Percentiles rank a stretch among this genome's conserved stretches.
Evolutionary conservation across 2,329 filamentous ascomycete genomes (phyloP).

Genomic region (Diaporthe caulivora): DNA sequence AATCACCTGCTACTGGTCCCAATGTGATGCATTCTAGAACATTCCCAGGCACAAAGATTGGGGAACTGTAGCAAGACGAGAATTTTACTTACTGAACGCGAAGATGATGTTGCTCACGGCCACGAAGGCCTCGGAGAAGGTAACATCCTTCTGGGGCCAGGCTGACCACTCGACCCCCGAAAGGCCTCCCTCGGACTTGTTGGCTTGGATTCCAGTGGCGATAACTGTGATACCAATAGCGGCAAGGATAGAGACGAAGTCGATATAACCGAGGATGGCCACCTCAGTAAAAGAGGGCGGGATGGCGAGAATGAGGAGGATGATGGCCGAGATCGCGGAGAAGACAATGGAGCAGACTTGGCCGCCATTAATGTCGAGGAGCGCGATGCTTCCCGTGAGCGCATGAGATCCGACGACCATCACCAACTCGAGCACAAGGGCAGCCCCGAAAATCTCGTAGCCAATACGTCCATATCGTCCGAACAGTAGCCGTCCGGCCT

Average conservation of each 20-base stretch:
- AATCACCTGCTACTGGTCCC: too few relatives aligned
- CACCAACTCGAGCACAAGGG: conserved; percentile 73
- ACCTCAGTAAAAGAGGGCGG: conserved; percentile 63
- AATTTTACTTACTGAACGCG: too few relatives aligned
- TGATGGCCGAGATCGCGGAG: conserved; percentile 59
- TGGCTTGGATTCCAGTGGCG: conserved; percentile 65
- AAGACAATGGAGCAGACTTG: conserved; percentile 61
- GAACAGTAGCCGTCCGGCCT: conserved; percentile 73
- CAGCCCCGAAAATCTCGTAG: conserved; percentile 71
- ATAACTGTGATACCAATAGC: conserved; percentile 77
- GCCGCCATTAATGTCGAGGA: conserved; percentile 73
- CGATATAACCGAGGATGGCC: conserved; percentile 63
- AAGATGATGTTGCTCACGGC: conserved; percentile 78
- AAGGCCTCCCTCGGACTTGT: conserved; percentile 43
- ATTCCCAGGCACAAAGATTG: too few relatives aligned
- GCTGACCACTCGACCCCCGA: conserved; percentile 54
- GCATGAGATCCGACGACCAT: conserved; percentile 81
- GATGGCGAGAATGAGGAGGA: conserved; percentile 59
- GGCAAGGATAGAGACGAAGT: conserved; percentile 72
- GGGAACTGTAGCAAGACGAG: too few relatives aligned
- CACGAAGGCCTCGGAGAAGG: conserved; percentile 69
- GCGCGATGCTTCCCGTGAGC: conserved; percentile 76
- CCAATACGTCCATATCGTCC: conserved; percentile 62
- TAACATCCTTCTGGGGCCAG: conserved; percentile 59
- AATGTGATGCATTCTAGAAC: too few relatives aligned